Percentiles rank a stretch among this genome's conserved stretches.
Evolutionary conservation across 2,329 filamentous ascomycete species (phyloP).

Genomic region (Sporothrix luriei): DNA sequence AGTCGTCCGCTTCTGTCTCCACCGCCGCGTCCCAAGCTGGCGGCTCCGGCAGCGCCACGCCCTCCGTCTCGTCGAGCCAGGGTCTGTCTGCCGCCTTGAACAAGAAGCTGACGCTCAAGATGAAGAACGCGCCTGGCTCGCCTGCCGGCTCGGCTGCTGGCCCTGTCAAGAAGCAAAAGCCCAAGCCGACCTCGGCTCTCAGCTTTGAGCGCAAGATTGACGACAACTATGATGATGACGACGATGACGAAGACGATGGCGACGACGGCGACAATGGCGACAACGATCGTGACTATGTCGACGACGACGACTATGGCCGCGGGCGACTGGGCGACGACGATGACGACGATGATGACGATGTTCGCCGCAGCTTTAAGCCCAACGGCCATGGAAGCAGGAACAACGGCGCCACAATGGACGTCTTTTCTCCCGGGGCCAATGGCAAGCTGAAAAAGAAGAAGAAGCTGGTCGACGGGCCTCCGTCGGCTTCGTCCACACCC

Average conservation of each 20-base stretch:
- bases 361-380: constrained; percentile 30
- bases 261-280: constrained; percentile 33
- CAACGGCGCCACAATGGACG: not conserved
- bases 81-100: constrained; percentile 31
- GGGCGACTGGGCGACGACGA: constrained; percentile 12
- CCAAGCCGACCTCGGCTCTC: constrained; percentile 54
- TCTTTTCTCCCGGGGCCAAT: not conserved
- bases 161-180: constrained; percentile 58
- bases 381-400: constrained; percentile 21
- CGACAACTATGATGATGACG: constrained; percentile 34
- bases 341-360: constrained; percentile 27
- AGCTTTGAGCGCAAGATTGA: constrained; percentile 52
- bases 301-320: not conserved
- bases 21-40: not conserved
- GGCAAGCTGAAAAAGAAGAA: constrained; percentile 35
- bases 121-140: constrained; percentile 53
- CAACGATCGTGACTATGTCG: not conserved
- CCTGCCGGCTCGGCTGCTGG: constrained; percentile 30
- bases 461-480: constrained; percentile 22
- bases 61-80: constrained; percentile 35
- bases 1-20: constrained; percentile 41
- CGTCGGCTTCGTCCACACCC: constrained; percentile 39
- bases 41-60: constrained; percentile 28
- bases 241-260: constrained; percentile 26
- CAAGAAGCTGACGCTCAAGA: constrained; percentile 44